Percentiles rank a stretch among this genome's conserved stretches.
Conservation (phyloP, 2,329 filamentous ascomycete species). For the Paraconiothyrium sp. region DNA sequence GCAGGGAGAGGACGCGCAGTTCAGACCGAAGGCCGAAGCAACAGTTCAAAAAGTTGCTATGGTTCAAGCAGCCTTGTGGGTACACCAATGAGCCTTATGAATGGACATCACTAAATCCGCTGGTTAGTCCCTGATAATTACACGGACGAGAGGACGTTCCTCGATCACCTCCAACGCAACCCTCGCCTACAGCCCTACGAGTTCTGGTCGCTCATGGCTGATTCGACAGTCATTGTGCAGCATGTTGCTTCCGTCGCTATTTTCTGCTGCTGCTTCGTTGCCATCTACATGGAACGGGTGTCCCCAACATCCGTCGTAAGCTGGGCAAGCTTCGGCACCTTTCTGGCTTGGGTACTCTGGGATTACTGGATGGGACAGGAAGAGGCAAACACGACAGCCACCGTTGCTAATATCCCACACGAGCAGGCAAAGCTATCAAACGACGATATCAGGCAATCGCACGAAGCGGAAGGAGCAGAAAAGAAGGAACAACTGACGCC, state of each 20-base stretch:
- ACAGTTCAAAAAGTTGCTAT: slow-evolving; percentile 94
- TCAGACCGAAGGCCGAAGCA: slow-evolving; percentile 74
- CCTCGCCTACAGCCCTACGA: slow-evolving; percentile 94
- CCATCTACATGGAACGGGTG: slow-evolving; percentile 86
- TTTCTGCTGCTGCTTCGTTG: slow-evolving; percentile 92
- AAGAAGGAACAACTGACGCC: slow-evolving; percentile 20
- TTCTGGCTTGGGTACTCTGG: slow-evolving; percentile 90
- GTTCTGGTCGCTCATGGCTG: slow-evolving; percentile 95
- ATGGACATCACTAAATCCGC: not conserved
- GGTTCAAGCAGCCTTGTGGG: slow-evolving; percentile 95
- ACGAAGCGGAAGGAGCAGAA: slow-evolving; percentile 36
- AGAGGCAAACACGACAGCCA: slow-evolving; percentile 61
- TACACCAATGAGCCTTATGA: slow-evolving; percentile 17
- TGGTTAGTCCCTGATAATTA: slow-evolving; percentile 92
- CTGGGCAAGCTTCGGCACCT: slow-evolving; percentile 82
- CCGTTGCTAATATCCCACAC: slow-evolving; percentile 29
- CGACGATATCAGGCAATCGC: slow-evolving; percentile 35
- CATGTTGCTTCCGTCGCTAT: slow-evolving; percentile 95
- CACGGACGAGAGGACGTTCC: slow-evolving; percentile 94
- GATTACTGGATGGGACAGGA: slow-evolving; percentile 87
- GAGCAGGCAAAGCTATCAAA: slow-evolving; percentile 26
- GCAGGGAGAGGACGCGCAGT: slow-evolving; percentile 66
- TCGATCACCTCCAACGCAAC: slow-evolving; percentile 94
- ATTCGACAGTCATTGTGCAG: slow-evolving; percentile 95
- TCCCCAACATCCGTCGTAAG: slow-evolving; percentile 89